Evolutionary conservation across 441 rosid genomes (phyloP), one percentile per base, ranked within the genome.

Genomic region (Manihot esculenta): DNA sequence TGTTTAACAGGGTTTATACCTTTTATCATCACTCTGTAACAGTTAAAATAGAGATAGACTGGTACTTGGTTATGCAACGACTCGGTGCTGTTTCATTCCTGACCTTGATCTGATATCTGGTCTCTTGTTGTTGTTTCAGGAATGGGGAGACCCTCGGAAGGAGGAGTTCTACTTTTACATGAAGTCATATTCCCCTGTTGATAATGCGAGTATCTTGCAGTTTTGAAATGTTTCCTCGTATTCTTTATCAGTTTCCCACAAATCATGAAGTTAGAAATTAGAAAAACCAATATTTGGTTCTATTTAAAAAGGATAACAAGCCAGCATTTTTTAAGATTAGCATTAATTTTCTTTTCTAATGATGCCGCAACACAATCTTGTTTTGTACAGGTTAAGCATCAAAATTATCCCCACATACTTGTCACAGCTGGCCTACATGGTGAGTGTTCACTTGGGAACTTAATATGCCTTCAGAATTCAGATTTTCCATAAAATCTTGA

Each of bases 121-220:
- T 21, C 62, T 50, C 64, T 61, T 56, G 51, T 55, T 64, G 47
- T 75, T 69, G 50, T 61, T 84, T 79, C 80, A 94, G 99, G 97
- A 94, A 81, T 94, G 99, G 99, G 97, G 97, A 73, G 99, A 94
- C 76, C 99, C 97, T 45, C 86, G 95, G 63, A 86, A 83, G 80
- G 91, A 88, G 79, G 95, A 92, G 74, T 92, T 77, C 84, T 92
- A 92, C 85, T 79, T 42, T 75, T 94, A 92, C 75, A 89, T 92
- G 96, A 94, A 92, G 81, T 85, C 99, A 26, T 94, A 94, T 79
- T 92, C 97, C 27, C 99, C 99, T 27, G 93, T 94, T 45, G 99
- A 92, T 77, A 92, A 92, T 76, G 99, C 89, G 75, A 83, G 86
- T 64, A 50, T 20, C 53, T 2, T 12, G 13, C 51, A 50, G 41